Conservation (phyloP, 139 green algal species). For the Astrephomene gubernaculifera region DNA sequence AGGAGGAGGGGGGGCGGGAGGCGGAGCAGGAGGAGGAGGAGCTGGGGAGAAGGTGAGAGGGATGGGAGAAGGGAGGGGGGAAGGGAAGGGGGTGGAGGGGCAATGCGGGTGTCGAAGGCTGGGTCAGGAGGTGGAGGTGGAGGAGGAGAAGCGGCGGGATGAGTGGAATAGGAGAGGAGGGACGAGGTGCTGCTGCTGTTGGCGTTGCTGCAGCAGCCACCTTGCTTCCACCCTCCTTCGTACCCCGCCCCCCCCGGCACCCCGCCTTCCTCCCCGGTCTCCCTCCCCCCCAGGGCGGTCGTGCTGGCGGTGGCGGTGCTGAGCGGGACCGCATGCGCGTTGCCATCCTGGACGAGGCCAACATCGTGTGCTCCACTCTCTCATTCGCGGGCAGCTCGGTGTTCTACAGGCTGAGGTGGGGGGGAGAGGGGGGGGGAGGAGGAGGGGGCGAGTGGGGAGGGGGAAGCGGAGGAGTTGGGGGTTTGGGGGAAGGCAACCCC, state of each 20-base stretch:
- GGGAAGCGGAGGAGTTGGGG: background rate
- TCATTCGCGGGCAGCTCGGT: conserved; percentile 68
- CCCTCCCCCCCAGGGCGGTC: background rate
- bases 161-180: too few species aligned
- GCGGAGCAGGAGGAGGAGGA: too few species aligned
- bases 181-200: too few species aligned
- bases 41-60: too few species aligned
- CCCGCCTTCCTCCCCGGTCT: background rate
- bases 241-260: too few species aligned
- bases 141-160: too few species aligned
- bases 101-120: too few species aligned
- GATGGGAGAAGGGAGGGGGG: background rate
- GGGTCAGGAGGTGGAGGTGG: too few species aligned
- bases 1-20: too few species aligned
- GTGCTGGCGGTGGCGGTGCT: conserved; percentile 18
- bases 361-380: conserved; percentile 88
- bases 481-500: background rate
- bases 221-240: too few species aligned
- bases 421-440: background rate
- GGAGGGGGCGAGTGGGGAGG: background rate
- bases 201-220: too few species aligned
- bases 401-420: conserved; percentile 33
- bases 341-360: conserved; percentile 81
- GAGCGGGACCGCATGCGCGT: conserved; percentile 64
- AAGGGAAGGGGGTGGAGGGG: background rate